Conservation (phyloP, 2,329 filamentous ascomycete genomes). For the Rhynchosporium secalis region DNA sequence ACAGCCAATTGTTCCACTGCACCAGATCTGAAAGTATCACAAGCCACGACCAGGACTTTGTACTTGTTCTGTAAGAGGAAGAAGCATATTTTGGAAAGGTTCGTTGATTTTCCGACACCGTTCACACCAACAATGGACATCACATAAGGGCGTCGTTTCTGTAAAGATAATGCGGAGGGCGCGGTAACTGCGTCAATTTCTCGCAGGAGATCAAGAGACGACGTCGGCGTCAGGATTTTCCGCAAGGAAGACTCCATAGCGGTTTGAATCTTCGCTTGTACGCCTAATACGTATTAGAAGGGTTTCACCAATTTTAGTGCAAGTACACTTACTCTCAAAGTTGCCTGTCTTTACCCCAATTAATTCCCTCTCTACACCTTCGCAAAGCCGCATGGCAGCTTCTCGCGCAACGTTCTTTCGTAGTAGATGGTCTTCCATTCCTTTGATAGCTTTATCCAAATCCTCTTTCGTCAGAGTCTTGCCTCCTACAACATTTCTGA, state of each 20-base stretch:
- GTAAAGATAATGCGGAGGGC: conserved; percentile 62
- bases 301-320: background rate
- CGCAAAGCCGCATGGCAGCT: conserved; percentile 85
- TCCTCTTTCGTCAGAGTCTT: conserved; percentile 89
- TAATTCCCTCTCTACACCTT: conserved; percentile 87
- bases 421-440: conserved; percentile 92
- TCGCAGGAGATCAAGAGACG: conserved; percentile 88
- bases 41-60: conserved; percentile 89
- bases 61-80: conserved; percentile 98
- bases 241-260: conserved; percentile 91
- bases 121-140: conserved; percentile 99
- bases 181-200: conserved; percentile 81
- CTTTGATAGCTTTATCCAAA: conserved; percentile 87
- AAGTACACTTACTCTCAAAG: conserved; percentile 66
- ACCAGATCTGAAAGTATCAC: conserved; percentile 94
- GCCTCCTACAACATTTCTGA: conserved; percentile 92
- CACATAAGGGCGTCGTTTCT: conserved; percentile 79
- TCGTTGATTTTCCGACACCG: conserved; percentile 96
- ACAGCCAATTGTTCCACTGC: conserved; percentile 96
- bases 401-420: conserved; percentile 96
- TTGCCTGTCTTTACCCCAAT: conserved; percentile 87
- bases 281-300: conserved; percentile 48
- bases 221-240: conserved; percentile 94
- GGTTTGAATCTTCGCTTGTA: conserved; percentile 77
- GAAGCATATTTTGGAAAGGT: conserved; percentile 96